Conservation (phyloP, 345 rosid genomes). For the Combretum micranthum region DNA sequence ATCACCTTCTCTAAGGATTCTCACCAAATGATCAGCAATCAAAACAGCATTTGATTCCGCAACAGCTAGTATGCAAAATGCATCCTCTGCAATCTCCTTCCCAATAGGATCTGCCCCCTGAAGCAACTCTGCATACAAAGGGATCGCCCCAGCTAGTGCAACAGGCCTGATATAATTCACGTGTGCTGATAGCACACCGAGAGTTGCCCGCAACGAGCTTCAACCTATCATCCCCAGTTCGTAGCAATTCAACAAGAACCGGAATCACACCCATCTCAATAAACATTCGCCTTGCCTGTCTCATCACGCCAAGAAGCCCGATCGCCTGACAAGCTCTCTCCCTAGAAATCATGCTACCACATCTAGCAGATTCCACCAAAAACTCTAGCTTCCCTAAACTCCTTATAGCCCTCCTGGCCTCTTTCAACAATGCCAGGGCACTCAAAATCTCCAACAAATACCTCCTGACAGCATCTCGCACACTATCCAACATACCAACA, state of each 20-base stretch:
- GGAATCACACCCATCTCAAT: slow-evolving; percentile 44
- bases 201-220: slow-evolving; percentile 53
- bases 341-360: slow-evolving; percentile 46
- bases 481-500: slow-evolving; percentile 27
- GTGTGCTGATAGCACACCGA: slow-evolving; percentile 49
- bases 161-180: slow-evolving; percentile 34
- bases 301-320: slow-evolving; percentile 36
- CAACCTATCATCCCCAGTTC: slow-evolving; percentile 29
- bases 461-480: slow-evolving; percentile 21
- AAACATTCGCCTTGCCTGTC: slow-evolving; percentile 36
- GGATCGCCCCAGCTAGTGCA: slow-evolving; percentile 52
- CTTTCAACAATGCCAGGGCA: slow-evolving; percentile 39
- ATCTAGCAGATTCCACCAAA: slow-evolving; percentile 45
- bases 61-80: slow-evolving; percentile 44
- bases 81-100: slow-evolving; percentile 59
- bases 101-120: slow-evolving; percentile 36
- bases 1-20: slow-evolving; percentile 55
- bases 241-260: slow-evolving; percentile 43
- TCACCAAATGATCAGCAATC: slow-evolving; percentile 44
- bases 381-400: slow-evolving; percentile 35
- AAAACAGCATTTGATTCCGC: slow-evolving; percentile 42
- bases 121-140: slow-evolving; percentile 56
- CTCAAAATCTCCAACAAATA: slow-evolving; percentile 56
- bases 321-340: slow-evolving; percentile 67
- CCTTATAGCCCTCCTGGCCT: slow-evolving; percentile 36